Evolutionary conservation across 2,329 filamentous ascomycete genomes (phyloP), one percentile per base, ranked within the genome.

Genomic region (Hypocreales sp.): DNA sequence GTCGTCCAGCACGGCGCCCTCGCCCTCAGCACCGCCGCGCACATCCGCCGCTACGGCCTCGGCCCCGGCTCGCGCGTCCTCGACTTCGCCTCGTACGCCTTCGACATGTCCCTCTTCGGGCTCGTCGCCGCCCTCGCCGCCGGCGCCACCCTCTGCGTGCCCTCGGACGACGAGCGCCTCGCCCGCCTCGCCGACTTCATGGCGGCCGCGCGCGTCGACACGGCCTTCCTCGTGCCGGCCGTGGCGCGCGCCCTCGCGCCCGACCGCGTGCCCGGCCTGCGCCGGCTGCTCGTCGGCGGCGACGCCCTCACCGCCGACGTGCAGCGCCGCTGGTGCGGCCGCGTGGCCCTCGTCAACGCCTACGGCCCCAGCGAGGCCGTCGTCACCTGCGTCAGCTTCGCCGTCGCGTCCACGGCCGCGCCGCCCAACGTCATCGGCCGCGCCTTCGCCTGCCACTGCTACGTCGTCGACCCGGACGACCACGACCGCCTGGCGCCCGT

Each of bases 291-390:
- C n/a, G 8, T 22, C 8, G 21, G 21, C 8, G 21, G 21, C n/a
- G 21, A 22, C 9, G 21, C 21, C 7, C 21, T 10, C 7, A 20
- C 16, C 6, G 8, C 23, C 15, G 15, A 24, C 15, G 19, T 31
- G n/a, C 9, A 10, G 9, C 11, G 15, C 8, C 14, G 11, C 17
- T 22, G 21, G 22, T 5, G 10, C 4, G 11, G 14, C 15, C 9
- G 15, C 10, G 30, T 26, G 10, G 11, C 20, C 10, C 20, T 31
- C 7, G n/a, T 28, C 13, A 25, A 28, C 10, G 24, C 14, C 14
- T 30, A 26, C 5, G 28, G 28, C 7, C 28, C 28, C 11, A 15
- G 23, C 4, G 28, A 30, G 15, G 10, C 15, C 14, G 13, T 10
- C 1, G 24, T 25, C 15, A n/a, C n/a, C n/a, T 22, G 21, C 21